A percentile compares a stretch with the other conserved stretches of the same genome.
These are phyloP conservation scores for Darksidea phi DNA, from an alignment of 495 filamentous ascomycete genomes.

Conservation along the genomic window DNA sequence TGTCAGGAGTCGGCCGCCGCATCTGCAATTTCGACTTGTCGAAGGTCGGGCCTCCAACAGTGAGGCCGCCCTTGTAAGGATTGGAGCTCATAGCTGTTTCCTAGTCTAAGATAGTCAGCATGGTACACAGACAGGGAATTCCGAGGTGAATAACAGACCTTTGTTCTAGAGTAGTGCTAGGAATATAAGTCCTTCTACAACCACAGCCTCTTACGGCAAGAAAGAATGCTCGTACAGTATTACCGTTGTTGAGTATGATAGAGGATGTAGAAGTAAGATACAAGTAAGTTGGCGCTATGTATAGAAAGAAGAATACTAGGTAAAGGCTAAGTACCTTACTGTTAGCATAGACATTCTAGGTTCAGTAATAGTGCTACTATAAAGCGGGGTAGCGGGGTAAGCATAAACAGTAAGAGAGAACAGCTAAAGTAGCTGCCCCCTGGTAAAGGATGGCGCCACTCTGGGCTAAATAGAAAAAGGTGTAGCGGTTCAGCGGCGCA, in stretches of 20 bases:
- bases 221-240: not conserved
- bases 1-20: slow-evolving; percentile 36
- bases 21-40: slow-evolving; percentile 26
- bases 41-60: not conserved
- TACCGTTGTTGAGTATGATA: not conserved
- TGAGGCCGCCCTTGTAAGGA: slow-evolving; percentile 18
- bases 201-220: slow-evolving; percentile 3
- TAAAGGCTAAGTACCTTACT: not conserved
- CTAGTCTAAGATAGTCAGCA: not conserved
- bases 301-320: not conserved
- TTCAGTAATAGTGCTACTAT: not conserved
- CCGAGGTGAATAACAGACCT: no score
- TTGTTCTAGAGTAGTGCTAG: no score
- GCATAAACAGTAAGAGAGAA: not conserved
- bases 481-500: no score
- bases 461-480: no score
- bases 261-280: not conserved
- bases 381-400: no score
- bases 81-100: not conserved
- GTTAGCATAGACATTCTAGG: slow-evolving; percentile 9
- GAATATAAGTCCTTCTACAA: not conserved
- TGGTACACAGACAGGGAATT: not conserved
- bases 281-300: not conserved
- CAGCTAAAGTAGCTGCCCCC: no score
- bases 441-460: not conserved